Evolutionary conservation across 768 basidiomycete genomes (phyloP).

Genomic region (Vararia minispora): DNA sequence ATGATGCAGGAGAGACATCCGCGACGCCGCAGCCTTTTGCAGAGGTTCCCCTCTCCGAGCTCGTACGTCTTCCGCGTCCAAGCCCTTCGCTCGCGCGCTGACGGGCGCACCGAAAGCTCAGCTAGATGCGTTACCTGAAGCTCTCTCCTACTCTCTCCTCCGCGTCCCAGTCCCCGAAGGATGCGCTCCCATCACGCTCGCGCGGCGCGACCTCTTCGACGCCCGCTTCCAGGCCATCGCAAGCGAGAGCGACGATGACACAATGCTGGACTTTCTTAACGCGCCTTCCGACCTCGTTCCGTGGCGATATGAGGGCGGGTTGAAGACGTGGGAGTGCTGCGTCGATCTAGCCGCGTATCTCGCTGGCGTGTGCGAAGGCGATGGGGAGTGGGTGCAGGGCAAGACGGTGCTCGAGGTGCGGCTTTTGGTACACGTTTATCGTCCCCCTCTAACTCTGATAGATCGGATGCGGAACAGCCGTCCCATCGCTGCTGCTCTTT

Average conservation of each 20-base stretch:
- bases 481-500: conserved; percentile 73
- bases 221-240: conserved; percentile 90
- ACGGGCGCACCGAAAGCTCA: conserved; percentile 23
- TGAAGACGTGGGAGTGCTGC: conserved; percentile 98
- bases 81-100: not conserved
- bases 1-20: conserved; percentile 1
- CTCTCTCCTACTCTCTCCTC: conserved; percentile 75
- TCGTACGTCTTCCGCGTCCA: conserved; percentile 20
- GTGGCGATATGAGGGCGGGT: conserved; percentile 87
- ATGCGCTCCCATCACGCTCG: conserved; percentile 25
- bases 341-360: conserved; percentile 74
- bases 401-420: conserved; percentile 65
- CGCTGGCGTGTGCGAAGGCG: conserved; percentile 21
- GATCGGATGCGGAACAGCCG: conserved; percentile 90
- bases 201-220: conserved; percentile 86
- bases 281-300: conserved; percentile 85
- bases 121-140: conserved; percentile 57
- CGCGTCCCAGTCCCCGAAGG: conserved; percentile 32
- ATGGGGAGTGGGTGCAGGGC: conserved; percentile 26
- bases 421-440: not conserved
- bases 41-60: conserved; percentile 20
- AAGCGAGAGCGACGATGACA: conserved; percentile 22
- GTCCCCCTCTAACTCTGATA: conserved; percentile 20
- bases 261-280: conserved; percentile 51
- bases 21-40: conserved; percentile 13